Evolutionary conservation across 495 filamentous ascomycete species (phyloP).

Genomic region (Cercophora samala): DNA sequence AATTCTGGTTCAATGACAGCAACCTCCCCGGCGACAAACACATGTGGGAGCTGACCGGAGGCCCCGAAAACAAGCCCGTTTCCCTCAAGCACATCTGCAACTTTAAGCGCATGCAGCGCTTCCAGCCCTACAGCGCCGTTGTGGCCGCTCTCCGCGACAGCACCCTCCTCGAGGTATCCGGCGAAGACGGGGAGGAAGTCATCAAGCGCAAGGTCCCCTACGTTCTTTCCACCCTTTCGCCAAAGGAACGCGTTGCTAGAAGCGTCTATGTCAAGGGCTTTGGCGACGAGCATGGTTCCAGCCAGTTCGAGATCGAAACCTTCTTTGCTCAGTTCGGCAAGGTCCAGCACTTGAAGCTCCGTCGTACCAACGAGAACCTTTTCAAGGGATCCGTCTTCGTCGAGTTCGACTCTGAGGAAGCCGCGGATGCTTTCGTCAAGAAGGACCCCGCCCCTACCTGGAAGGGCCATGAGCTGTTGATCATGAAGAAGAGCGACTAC

Average conservation of each 20-base stretch:
- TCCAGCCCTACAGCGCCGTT: constrained; percentile 77
- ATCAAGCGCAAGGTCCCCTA: constrained; percentile 74
- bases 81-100: constrained; percentile 67
- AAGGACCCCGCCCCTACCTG: constrained; percentile 79
- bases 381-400: constrained; percentile 98
- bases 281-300: constrained; percentile 68
- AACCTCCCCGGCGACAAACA: constrained; percentile 88
- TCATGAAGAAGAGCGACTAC: constrained; percentile 88
- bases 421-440: constrained; percentile 70
- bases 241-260: constrained; percentile 33
- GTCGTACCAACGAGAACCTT: constrained; percentile 59
- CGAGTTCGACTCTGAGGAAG: constrained; percentile 75
- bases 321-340: constrained; percentile 81
- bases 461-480: constrained; percentile 65
- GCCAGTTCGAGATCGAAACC: constrained; percentile 89
- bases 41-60: constrained; percentile 71
- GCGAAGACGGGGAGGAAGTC: constrained; percentile 57
- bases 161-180: constrained; percentile 59
- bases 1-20: constrained; percentile 95
- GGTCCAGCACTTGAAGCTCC: constrained; percentile 79
- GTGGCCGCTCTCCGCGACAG: constrained; percentile 77
- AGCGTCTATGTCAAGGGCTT: constrained; percentile 75
- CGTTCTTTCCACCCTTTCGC: constrained; percentile 31
- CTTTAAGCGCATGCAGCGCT: constrained; percentile 93
- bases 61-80: constrained; percentile 73